These are phyloP conservation scores for Madurella mycetomatis DNA, from an alignment of 2,329 filamentous ascomycete genomes.

Conservation along the genomic window DNA sequence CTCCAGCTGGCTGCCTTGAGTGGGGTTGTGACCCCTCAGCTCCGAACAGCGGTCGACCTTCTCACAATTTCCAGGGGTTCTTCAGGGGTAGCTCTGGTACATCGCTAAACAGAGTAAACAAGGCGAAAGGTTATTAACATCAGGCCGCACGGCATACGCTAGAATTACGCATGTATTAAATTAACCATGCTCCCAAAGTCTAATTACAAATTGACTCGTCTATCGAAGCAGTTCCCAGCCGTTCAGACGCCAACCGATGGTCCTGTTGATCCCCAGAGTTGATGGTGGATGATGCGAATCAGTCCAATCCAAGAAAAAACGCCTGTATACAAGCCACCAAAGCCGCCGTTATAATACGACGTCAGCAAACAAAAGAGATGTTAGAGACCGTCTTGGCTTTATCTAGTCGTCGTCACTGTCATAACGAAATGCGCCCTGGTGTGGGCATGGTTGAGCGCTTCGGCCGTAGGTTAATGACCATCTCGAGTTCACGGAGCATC, in stretches of 20 bases:
- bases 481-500: constrained; percentile 91
- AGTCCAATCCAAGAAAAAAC: constrained; percentile 1
- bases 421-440: constrained; percentile 41
- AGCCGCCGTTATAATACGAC: constrained; percentile 5
- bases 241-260: constrained; percentile 11
- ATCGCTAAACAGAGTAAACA: background rate
- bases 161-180: background rate
- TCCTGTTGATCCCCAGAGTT: constrained; percentile 4
- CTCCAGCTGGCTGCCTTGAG: background rate
- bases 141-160: too few relatives aligned
- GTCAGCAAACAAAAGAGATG: constrained; percentile 15
- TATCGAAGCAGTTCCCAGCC: constrained; percentile 6
- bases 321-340: constrained; percentile 12
- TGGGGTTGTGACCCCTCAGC: too few relatives aligned
- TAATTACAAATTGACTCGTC: constrained; percentile 20
- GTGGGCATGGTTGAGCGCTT: constrained; percentile 32
- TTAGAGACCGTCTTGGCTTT: constrained; percentile 14
- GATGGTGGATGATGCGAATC: constrained; percentile 1
- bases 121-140: too few relatives aligned
- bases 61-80: background rate
- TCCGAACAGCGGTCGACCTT: too few relatives aligned
- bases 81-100: background rate
- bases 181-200: constrained; percentile 8
- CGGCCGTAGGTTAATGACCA: constrained; percentile 64
- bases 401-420: constrained; percentile 24